A percentile compares a stretch with the other conserved stretches of the same genome.
phyloP scores from a whole-genome alignment of 805 yeast genomes.

The Lipomyces oligophaga region DNA sequence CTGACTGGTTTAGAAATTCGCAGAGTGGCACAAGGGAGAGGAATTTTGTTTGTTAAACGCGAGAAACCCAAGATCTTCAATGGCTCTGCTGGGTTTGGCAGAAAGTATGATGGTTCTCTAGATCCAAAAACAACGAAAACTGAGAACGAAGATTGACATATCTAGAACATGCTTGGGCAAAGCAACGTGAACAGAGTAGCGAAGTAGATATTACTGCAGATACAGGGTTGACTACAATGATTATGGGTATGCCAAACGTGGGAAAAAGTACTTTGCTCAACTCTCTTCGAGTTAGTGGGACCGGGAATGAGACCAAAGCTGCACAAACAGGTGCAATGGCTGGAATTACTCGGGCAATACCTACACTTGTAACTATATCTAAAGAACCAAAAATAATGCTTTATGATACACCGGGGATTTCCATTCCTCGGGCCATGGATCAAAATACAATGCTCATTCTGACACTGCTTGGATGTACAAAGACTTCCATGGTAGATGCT shows the following conservation, averaged over 20 bases:
- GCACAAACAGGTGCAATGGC: constrained; percentile 85
- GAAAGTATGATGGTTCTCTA: constrained; percentile 36
- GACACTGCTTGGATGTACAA: constrained; percentile 71
- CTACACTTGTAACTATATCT: constrained; percentile 66
- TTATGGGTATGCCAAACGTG: constrained; percentile 96
- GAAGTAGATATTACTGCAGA: too few species aligned
- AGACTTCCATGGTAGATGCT: constrained; percentile 69
- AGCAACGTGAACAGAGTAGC: too few species aligned
- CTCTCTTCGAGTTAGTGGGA: constrained; percentile 53
- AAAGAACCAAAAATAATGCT: constrained; percentile 61
- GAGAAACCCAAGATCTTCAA: constrained; percentile 49
- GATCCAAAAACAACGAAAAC: too few species aligned
- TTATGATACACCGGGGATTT: constrained; percentile 91
- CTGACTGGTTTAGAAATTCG: constrained; percentile 32
- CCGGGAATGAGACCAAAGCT: constrained; percentile 51
- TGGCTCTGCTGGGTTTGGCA: constrained; percentile 48
- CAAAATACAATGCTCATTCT: constrained; percentile 70
- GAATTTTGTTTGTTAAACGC: constrained; percentile 60
- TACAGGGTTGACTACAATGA: constrained; percentile 69
- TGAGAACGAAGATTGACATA: too few species aligned
- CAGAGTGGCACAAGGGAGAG: constrained; percentile 48
- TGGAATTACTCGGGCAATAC: constrained; percentile 79
- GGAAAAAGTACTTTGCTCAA: constrained; percentile 90
- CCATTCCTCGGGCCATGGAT: constrained; percentile 67
- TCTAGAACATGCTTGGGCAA: too few species aligned